A percentile compares a stretch with the other conserved stretches of the same genome.
Evolutionary conservation across 1,284 basidiomycete species (phyloP).

Genomic region (Hymenochaete sp.): DNA sequence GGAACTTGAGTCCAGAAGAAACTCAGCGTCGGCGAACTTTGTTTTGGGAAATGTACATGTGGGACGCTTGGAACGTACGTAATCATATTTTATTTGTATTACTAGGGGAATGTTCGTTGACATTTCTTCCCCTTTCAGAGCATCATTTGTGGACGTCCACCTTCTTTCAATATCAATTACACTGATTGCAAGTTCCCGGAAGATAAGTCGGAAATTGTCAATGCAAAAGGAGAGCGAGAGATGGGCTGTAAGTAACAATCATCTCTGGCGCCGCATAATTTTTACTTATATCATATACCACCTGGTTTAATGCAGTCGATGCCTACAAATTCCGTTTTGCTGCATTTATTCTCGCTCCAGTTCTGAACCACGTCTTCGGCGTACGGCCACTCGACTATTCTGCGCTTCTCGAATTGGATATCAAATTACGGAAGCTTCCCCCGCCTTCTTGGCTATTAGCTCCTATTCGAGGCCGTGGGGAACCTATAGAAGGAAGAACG

Average conservation of each 20-base stretch:
- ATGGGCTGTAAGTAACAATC: constrained; percentile 34
- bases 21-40: constrained; percentile 39
- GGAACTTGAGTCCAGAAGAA: constrained; percentile 41
- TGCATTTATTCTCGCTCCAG: constrained; percentile 36
- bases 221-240: constrained; percentile 29
- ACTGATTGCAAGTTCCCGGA: constrained; percentile 44
- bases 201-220: constrained; percentile 30
- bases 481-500: constrained; percentile 19
- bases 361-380: constrained; percentile 36
- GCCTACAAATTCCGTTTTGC: constrained; percentile 41
- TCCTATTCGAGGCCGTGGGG: constrained; percentile 24
- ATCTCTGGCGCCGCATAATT: background rate
- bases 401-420: constrained; percentile 37
- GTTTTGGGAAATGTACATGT: constrained; percentile 49
- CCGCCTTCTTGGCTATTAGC: constrained; percentile 35
- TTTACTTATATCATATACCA: constrained; percentile 2
- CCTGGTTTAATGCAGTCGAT: constrained; percentile 29
- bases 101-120: background rate
- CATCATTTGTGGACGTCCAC: constrained; percentile 40
- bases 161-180: constrained; percentile 36
- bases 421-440: constrained; percentile 37
- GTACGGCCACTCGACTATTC: constrained; percentile 31
- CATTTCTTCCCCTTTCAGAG: constrained; percentile 28
- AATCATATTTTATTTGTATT: background rate
- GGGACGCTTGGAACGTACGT: constrained; percentile 43